Evolutionary conservation across 2,329 filamentous ascomycete species (phyloP), one percentile per base, ranked within the genome.

Genomic region (Aspergillus terreus): DNA sequence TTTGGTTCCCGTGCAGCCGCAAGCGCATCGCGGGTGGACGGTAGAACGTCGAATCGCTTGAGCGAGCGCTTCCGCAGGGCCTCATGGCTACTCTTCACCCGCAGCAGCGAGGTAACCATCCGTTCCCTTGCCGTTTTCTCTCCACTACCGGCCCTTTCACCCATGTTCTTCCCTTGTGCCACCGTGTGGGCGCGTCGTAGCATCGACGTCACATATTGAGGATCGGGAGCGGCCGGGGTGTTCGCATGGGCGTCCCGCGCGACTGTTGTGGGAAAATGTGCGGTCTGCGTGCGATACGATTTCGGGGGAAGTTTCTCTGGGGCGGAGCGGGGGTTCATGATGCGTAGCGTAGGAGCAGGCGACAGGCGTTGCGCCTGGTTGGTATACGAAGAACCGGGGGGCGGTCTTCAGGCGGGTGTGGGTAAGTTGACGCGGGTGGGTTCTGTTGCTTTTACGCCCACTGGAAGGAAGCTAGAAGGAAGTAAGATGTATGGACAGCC

Each of bases 1-100:
- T 86, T 81, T 45, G 84, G 85, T 66, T 85, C 83, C 53, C 85
- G 79, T 32, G 82, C 80, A 49, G 77, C 83, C 44, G 83, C 82
- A 51, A 78, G 73, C 52, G 80, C 80, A 63, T 89, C 86, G 47
- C 62, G 57, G 10, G 81, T 77, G n/a, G 77, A 72, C 61, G 62
- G 59, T 19, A 74, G 76, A 63, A 77, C 82, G 51, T 80, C 78
- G 10, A 76, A 67, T 19, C 66, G 67, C 55, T 70, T 71, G 35
- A 65, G 60, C 4, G 71, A 69, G 33, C 66, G 61, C 53, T 72
- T 68, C 51, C 67, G 69, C 56, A 76, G 61, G 33, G 72, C 63
- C 49, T 86, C 84, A 47, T 74, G 71, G 51, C 79, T 80, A 59
- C 79, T 79, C 64, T 77, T 82, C 46, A 70, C 63, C 33, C 68